Conservation (phyloP, 805 yeast genomes). For the Maudiozyma saulgeensis region DNA sequence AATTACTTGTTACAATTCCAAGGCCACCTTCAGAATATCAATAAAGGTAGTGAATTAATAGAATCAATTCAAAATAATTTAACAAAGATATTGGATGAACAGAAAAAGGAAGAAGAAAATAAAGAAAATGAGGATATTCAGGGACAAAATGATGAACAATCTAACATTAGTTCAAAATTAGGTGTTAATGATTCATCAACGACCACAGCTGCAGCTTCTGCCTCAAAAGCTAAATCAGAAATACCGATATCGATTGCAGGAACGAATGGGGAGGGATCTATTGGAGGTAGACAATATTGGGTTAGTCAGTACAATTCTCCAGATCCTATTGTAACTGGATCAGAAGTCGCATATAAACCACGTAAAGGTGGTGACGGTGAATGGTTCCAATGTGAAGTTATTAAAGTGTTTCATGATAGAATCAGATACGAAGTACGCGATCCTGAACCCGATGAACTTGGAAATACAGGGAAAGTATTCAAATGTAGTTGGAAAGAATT, state of each 20-base stretch:
- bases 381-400: conserved; percentile 94
- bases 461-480: conserved; percentile 78
- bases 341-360: conserved; percentile 83
- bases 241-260: conserved; percentile 3
- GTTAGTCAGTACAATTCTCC: conserved; percentile 49
- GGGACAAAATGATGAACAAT: neutral
- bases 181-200: neutral
- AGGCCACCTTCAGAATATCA: conserved; percentile 50
- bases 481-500: conserved; percentile 77
- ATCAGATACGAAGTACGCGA: conserved; percentile 80
- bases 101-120: neutral
- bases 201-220: neutral
- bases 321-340: conserved; percentile 50
- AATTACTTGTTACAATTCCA: conserved; percentile 33
- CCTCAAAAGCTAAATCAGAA: conserved; percentile 4
- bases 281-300: conserved; percentile 39
- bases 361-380: conserved; percentile 58
- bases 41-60: conserved; percentile 38
- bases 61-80: conserved; percentile 39
- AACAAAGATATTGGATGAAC: conserved; percentile 31
- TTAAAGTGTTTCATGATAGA: conserved; percentile 67
- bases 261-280: conserved; percentile 4
- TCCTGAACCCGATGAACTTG: conserved; percentile 93
- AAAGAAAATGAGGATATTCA: conserved; percentile 1
- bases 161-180: neutral